A percentile compares a stretch with the other conserved stretches of the same genome.
Conservation (phyloP, 352 stramenopile species). For the Globisporangium perplexum region DNA sequence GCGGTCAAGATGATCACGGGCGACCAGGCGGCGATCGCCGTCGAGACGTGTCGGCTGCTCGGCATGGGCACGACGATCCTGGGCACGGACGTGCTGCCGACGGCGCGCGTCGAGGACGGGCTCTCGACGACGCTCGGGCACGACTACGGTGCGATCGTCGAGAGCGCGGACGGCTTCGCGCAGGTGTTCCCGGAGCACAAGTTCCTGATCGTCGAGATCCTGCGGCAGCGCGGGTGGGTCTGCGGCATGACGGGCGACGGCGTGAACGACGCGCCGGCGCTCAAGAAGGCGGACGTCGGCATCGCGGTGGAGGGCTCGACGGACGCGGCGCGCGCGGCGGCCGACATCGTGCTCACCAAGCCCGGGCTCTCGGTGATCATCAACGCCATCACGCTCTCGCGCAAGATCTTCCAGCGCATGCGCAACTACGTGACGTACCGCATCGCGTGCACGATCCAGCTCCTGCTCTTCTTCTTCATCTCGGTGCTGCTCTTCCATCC, state of each 20-base stretch:
- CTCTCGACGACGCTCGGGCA: slow-evolving; percentile 41
- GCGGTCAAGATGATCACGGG: slow-evolving; percentile 97
- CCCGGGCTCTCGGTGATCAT: slow-evolving; percentile 91
- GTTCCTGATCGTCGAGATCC: slow-evolving; percentile 83
- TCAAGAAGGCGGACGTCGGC: slow-evolving; percentile 68
- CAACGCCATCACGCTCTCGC: slow-evolving; percentile 84
- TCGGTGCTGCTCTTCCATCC: slow-evolving; percentile 88
- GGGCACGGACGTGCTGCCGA: slow-evolving; percentile 68
- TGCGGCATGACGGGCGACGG: slow-evolving; percentile 97
- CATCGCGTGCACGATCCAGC: slow-evolving; percentile 88
- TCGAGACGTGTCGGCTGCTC: slow-evolving; percentile 90
- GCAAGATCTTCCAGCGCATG: slow-evolving; percentile 94
- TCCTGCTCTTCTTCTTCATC: slow-evolving; percentile 93
- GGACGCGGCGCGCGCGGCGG: slow-evolving; percentile 85
- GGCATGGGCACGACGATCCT: slow-evolving; percentile 88
- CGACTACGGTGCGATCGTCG: slow-evolving; percentile 84
- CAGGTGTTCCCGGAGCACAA: slow-evolving; percentile 93
- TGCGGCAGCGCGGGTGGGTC: slow-evolving; percentile 73
- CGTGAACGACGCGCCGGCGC: slow-evolving; percentile 97
- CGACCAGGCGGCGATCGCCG: slow-evolving; percentile 92
- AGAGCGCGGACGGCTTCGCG: slow-evolving; percentile 92
- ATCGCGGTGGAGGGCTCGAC: slow-evolving; percentile 82
- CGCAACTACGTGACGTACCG: slow-evolving; percentile 93
- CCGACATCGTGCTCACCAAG: slow-evolving; percentile 93
- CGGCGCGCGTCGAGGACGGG: slow-evolving; percentile 51